Evolutionary conservation across 148 eudicot species (phyloP), one percentile per base, ranked within the genome.

Genomic region (Camellia sinensis): DNA sequence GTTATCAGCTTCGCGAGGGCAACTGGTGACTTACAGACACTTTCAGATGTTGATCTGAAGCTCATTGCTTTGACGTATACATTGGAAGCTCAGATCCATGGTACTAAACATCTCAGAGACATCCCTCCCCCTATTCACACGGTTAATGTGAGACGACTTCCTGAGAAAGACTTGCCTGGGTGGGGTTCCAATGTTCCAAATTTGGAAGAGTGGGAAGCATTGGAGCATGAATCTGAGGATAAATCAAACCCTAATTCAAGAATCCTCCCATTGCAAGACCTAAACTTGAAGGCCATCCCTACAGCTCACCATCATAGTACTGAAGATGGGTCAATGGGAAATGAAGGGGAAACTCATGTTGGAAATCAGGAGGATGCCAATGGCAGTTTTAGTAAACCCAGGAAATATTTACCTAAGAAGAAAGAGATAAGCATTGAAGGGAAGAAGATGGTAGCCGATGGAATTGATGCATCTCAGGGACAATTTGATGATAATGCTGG

Each of bases 171-270:
- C 29, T 71, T 96, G 86, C 99, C 98, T 19, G 97, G 99, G 14
- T 96, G 99, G 99, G 99, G 99, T 15, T 83, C 88, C 68, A 96
- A 96, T 85, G 98, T 96, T 70, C 92, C 98, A 44, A 96, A 96
- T 80, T 85, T 91, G 71, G 92, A 87, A 80, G 98, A 96, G 83
- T 96, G 99, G 99, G 95, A 96, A 87, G 99, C 97, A 7, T 80
- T 93, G 68, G 99, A 89, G 83, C 80, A 77, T 76, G 80, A 80
- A 10, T 48, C 74, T 9, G 95, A 90, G 18, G 79, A 83, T 67
- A 84, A 48, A 75, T 40, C 86, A 46, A 78, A 85, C 57, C 59
- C 81, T 21, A 76, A 83, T 56, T 92, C 98, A 7, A 93, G 80
- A 85, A 96, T 96, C 77, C 90, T 96, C 40, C 98, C 98, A 2